Conservation (phyloP, 2,329 filamentous ascomycete genomes). For the Talaromyces sp. region DNA sequence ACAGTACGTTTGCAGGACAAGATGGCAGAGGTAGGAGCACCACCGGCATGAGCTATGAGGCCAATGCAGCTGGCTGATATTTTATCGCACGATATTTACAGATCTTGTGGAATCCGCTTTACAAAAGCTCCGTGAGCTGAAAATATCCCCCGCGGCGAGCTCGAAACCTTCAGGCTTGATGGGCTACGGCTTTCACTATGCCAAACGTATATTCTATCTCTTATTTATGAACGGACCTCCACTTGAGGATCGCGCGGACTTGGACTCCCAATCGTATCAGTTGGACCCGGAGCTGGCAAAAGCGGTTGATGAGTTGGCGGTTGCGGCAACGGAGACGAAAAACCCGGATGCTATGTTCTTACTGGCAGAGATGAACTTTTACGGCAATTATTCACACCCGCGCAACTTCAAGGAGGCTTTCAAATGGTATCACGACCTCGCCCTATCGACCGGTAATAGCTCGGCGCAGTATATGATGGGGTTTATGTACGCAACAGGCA, state of each 20-base stretch:
- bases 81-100: conserved; percentile 9
- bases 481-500: conserved; percentile 89
- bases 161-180: conserved; percentile 54
- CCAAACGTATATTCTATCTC: conserved; percentile 55
- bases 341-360: conserved; percentile 78
- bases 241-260: conserved; percentile 35
- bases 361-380: conserved; percentile 92
- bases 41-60: background rate
- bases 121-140: conserved; percentile 22
- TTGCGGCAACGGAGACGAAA: conserved; percentile 49
- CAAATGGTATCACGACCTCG: conserved; percentile 71
- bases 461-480: conserved; percentile 95
- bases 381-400: conserved; percentile 86
- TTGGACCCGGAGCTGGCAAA: conserved; percentile 42
- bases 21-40: conserved; percentile 26
- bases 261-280: conserved; percentile 28
- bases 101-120: conserved; percentile 28
- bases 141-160: conserved; percentile 17
- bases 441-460: conserved; percentile 71
- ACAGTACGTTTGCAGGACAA: conserved; percentile 17
- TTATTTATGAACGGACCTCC: conserved; percentile 60
- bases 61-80: background rate
- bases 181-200: conserved; percentile 54
- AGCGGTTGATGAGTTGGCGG: conserved; percentile 54
- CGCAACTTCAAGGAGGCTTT: conserved; percentile 76